Base-by-base conservation (phyloP, 2,329 filamentous ascomycete species). In the Colletotrichum paranaense region DNA sequence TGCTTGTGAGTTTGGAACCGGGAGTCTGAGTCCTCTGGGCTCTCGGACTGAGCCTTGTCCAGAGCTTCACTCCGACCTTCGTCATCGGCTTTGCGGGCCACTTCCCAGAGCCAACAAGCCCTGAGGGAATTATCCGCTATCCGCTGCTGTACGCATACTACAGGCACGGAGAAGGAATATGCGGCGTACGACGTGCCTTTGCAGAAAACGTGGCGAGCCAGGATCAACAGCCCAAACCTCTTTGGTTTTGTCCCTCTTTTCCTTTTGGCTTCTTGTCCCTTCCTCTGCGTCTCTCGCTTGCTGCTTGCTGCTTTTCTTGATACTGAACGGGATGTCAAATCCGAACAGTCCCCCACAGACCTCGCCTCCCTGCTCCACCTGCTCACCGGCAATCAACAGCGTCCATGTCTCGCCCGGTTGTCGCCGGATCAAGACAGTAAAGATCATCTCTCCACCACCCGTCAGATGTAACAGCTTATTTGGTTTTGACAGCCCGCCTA, bases 181-280 rank as follows among this genome's bases (percentile, higher is more conserved):
- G 26, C 53, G 24, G 53, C 26, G 28, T 49, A 24, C 53, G 26
- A 28, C 53, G 12, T n/a, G 30, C 16, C 28, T 49, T 19, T 68
- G 26, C 53, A 70, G 53, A 65, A 73, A 69, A 73, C 70, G 70
- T 73, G 70, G 70, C 70, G 32, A 65, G 24, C 70, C 49, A n/a
- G 70, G 70, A 65, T 70, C 49, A 52, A 14, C 46, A 57, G 32
- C 11, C 56, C 42, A 60, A 59, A 52, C 19, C 14, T 56, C 26
- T 38, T n/a, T 52, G 14, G 42, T 64, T n/a, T 57, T 52, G 35
- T 32, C 30, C 52, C 24, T 42, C 32, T 16, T 42, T 32, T 32
- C 46, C 30, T 2, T n/a, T 6, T 38, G 49, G 19, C 32, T 58
- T 59, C 49, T 46, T 68, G 5, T 2, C 16, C 28, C 4, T 30